Evolutionary conservation across 805 yeast species (phyloP), one percentile per base, ranked within the genome.

Genomic region (Wickerhamiella nectarea): DNA sequence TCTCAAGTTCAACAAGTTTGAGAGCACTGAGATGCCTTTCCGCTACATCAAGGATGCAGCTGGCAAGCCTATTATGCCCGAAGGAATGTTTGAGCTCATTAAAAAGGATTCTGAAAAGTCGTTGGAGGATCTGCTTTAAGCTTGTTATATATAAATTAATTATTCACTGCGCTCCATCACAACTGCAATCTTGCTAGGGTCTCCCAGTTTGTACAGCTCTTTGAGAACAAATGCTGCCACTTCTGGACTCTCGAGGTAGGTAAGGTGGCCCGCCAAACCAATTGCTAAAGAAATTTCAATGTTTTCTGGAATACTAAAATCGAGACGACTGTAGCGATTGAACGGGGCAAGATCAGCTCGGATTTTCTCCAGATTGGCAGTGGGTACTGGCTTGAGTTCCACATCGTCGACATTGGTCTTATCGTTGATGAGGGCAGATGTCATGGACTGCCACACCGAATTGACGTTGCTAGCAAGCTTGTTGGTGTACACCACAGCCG

Each of bases 11-110:
- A 79, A 69, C 62, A 80, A 79, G 59, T 75, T 82, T 56, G 98
- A 91, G 62, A 82, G 94, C 3, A 86, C 95, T 0, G 96, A 89
- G 58, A 89, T 89, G 98, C 98, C 98, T 2, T 89, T 89, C 66
- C 71, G 98, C 57, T 89, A 89, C 55, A 80, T 89, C 14, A 63
- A 78, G 46, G 82, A 81, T 52, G 59, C 56, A 0, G 52, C 70
- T 1, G 75, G 74, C 3, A 70, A 73, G 48, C 97, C 98, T 1
- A 81, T 91, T 9, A 67, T 89, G 56, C 98, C 98, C 0, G 72
- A 73, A 45, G 97, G 97, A 0, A 89, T 89, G 97, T 65, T 84
- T 45, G 78, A 78, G 25, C 70, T 89, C 58, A 89, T 89, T 55
- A 78, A 79, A 57, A 74, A 74, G 50, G 98, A 89, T 56, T 77